Conservation (phyloP, 1,139 yeast species). For the Nakaseomyces glabratus region DNA sequence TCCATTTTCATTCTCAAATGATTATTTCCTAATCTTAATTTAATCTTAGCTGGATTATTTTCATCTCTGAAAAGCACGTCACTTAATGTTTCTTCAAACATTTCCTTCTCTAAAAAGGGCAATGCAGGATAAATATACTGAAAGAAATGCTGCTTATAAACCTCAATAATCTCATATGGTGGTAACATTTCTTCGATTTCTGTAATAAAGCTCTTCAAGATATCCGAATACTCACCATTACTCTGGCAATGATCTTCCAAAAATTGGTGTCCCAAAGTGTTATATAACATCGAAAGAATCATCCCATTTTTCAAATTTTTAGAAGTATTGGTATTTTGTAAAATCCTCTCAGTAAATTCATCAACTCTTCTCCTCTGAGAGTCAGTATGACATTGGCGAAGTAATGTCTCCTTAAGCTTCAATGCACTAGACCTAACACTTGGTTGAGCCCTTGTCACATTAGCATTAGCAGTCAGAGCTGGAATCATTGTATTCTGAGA, state of each 20-base stretch:
- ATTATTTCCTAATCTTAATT: constrained; percentile 20
- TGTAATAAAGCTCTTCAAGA: constrained; percentile 14
- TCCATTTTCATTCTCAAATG: constrained; percentile 26
- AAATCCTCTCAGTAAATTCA: constrained; percentile 22
- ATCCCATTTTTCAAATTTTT: constrained; percentile 22
- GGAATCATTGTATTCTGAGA: constrained; percentile 27
- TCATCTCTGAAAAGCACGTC: constrained; percentile 15
- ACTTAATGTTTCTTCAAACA: constrained; percentile 19
- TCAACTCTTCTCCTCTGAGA: constrained; percentile 19
- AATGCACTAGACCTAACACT: constrained; percentile 16
- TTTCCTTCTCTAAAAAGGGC: constrained; percentile 16
- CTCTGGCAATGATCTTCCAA: constrained; percentile 18
- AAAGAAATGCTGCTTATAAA: constrained; percentile 18
- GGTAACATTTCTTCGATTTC: constrained; percentile 16
- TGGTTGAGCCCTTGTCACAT: constrained; percentile 18
- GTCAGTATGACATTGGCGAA: constrained; percentile 17
- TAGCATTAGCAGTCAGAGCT: constrained; percentile 19
- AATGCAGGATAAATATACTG: constrained; percentile 16
- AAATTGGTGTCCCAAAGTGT: constrained; percentile 16
- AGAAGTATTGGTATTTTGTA: constrained; percentile 19
- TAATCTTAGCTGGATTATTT: constrained; percentile 17
- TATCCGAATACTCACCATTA: constrained; percentile 16
- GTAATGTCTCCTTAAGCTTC: constrained; percentile 19
- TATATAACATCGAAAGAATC: constrained; percentile 19
- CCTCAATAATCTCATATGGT: constrained; percentile 11